Conservation (phyloP, 1,284 basidiomycete genomes). For the Melampsora americana region DNA sequence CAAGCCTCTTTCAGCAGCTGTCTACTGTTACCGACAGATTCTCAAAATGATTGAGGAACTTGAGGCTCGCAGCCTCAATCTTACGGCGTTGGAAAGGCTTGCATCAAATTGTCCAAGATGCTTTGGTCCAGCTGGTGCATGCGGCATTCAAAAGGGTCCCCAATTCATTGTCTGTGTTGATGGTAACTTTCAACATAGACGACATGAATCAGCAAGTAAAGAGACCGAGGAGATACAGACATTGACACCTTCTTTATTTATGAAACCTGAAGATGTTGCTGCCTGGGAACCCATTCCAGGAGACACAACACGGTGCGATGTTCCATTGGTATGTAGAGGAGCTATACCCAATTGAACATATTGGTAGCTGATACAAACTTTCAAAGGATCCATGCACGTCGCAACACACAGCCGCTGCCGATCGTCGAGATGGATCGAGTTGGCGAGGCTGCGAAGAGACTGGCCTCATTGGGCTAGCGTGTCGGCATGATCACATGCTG, state of each 20-base stretch:
- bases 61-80: no score
- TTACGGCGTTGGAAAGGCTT: no score
- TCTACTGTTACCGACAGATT: no score
- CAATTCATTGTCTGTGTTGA: slow-evolving; percentile 3
- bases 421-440: neutral
- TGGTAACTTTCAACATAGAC: slow-evolving; percentile 17
- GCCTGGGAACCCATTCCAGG: no score
- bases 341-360: no score
- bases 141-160: no score
- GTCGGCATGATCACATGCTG: no score
- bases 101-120: no score
- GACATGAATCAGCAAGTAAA: neutral
- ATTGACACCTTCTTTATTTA: neutral
- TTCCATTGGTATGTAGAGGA: neutral
- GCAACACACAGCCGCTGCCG: slow-evolving; percentile 3
- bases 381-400: slow-evolving; percentile 3
- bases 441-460: slow-evolving; percentile 27
- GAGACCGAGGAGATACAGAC: neutral
- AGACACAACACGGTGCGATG: neutral
- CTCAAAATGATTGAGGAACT: no score
- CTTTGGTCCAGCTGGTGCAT: no score
- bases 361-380: neutral
- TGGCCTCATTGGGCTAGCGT: slow-evolving; percentile 7
- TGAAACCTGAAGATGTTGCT: neutral
- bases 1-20: no score